Evolutionary conservation across 2,329 filamentous ascomycete species (phyloP), one percentile per base, ranked within the genome.

Genomic region (Colletotrichum lupini): DNA sequence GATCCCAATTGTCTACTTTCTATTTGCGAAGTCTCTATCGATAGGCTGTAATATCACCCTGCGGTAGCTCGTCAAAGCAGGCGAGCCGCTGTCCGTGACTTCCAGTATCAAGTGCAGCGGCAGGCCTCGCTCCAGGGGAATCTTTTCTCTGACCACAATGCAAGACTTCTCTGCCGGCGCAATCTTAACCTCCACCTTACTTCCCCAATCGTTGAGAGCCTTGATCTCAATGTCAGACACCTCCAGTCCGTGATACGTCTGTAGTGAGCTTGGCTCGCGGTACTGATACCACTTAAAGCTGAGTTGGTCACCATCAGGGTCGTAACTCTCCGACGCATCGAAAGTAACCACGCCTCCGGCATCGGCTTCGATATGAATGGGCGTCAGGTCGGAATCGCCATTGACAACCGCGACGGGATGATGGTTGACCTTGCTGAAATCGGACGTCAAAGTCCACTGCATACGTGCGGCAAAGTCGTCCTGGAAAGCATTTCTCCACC

Each of bases 281-380:
- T 89, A 89, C 49, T 88, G 86, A 77, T 82, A 87, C 87, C 87
- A 88, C 61, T 83, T 83, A 79, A 85, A 88, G 5, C 79, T 81
- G 22, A 88, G 77, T 8, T 80, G 74, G 61, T 83, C 82, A 5
- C 78, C 79, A 68, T 89, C 85, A 0, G 86, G 85, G 75, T 88
- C 86, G 70, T 86, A 87, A 0, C 84, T 85, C 37, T 77, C 78
- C 0, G 82, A 82, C 0, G 86, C 86, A 71, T 89, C 86, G 0
- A 89, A 78, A 0, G 74, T 80, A 4, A 88, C 76, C 0, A 78
- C 80, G 4, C 80, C 77, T 0, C 83, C 83, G 2, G 84, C 83
- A 66, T 84, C 81, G 1, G 82, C 84, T 11, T 82, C 78, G n/a
- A 87, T 75, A 4, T 82, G 77, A 16, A 86, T 69, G 0, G 83